A percentile compares a stretch with the other conserved stretches of the same genome.
phyloP scores from a whole-genome alignment of 352 stramenopile species.

The Pythium folliculosum region DNA sequence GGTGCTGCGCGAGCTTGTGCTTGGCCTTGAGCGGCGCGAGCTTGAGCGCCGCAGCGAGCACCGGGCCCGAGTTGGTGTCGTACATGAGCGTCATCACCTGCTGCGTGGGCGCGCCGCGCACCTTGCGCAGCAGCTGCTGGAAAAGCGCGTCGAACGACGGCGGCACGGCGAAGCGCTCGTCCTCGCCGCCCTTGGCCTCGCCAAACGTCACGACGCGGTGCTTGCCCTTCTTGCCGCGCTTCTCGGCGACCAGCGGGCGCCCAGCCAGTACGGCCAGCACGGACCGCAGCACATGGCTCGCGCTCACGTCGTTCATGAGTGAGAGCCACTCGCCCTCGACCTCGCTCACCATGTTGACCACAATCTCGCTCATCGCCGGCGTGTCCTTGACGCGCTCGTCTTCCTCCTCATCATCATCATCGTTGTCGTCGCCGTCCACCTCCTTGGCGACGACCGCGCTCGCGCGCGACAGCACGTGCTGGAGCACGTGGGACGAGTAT shows the following conservation, averaged over 20 bases:
- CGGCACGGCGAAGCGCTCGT: constrained; percentile 50
- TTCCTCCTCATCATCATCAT: constrained; percentile 42
- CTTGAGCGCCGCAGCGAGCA: constrained; percentile 66
- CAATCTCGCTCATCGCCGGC: constrained; percentile 64
- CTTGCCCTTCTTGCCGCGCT: constrained; percentile 82
- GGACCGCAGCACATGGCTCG: constrained; percentile 80
- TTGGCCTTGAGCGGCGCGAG: constrained; percentile 51
- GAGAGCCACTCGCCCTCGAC: constrained; percentile 81
- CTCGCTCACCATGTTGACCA: constrained; percentile 75
- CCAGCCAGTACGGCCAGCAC: constrained; percentile 68
- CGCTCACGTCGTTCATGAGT: constrained; percentile 86
- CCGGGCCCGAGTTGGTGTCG: constrained; percentile 71
- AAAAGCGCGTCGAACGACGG: constrained; percentile 61
- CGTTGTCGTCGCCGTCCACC: constrained; percentile 26
- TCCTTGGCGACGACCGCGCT: constrained; percentile 56
- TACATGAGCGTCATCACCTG: constrained; percentile 69
- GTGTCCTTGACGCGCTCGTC: constrained; percentile 64
- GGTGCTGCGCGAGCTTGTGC: constrained; percentile 54
- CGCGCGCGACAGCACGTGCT: constrained; percentile 66
- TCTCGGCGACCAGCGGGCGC: constrained; percentile 67
- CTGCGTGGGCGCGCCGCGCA: constrained; percentile 35
- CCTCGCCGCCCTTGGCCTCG: constrained; percentile 47
- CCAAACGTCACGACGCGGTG: constrained; percentile 68
- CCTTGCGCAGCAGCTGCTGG: constrained; percentile 46
- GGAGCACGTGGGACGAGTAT: constrained; percentile 86